phyloP scores from a whole-genome alignment of 2,329 filamentous ascomycete genomes.

The Paraconiothyrium sp. region DNA sequence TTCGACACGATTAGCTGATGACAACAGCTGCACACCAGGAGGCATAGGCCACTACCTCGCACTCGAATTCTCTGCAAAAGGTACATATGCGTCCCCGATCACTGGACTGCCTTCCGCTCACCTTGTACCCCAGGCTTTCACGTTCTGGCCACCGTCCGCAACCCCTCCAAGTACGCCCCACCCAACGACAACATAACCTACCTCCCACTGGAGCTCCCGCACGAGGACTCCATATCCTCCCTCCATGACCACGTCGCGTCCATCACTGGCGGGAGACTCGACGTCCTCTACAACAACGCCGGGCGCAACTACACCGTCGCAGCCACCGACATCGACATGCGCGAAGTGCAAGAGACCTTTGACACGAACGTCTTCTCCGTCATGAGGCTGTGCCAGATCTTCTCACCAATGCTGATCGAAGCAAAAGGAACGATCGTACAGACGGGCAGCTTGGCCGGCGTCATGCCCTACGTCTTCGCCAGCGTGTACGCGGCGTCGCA shows the following conservation, averaged over 20 bases:
- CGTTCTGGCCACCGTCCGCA: conserved; percentile 67
- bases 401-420: conserved; percentile 63
- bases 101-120: neutral
- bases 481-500: conserved; percentile 67
- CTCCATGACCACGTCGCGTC: conserved; percentile 59
- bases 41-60: conserved; percentile 69
- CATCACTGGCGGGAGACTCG: conserved; percentile 60
- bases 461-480: conserved; percentile 49
- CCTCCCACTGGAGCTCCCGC: conserved; percentile 63
- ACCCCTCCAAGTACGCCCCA: conserved; percentile 59
- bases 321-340: conserved; percentile 62
- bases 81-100: conserved; percentile 24
- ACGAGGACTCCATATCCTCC: conserved; percentile 57
- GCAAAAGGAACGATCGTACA: conserved; percentile 57
- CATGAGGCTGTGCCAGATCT: conserved; percentile 66
- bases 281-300: conserved; percentile 69
- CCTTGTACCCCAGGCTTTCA: conserved; percentile 55
- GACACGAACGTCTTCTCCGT: conserved; percentile 64
- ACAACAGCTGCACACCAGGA: conserved; percentile 59
- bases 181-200: conserved; percentile 63
- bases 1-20: conserved; percentile 23
- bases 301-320: conserved; percentile 66
- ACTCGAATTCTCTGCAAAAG: conserved; percentile 62
- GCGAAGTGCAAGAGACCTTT: conserved; percentile 44
- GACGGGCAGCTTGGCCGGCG: conserved; percentile 56